phyloP scores from a whole-genome alignment of 1,284 basidiomycete genomes.

The Cryptococcus sp. region DNA sequence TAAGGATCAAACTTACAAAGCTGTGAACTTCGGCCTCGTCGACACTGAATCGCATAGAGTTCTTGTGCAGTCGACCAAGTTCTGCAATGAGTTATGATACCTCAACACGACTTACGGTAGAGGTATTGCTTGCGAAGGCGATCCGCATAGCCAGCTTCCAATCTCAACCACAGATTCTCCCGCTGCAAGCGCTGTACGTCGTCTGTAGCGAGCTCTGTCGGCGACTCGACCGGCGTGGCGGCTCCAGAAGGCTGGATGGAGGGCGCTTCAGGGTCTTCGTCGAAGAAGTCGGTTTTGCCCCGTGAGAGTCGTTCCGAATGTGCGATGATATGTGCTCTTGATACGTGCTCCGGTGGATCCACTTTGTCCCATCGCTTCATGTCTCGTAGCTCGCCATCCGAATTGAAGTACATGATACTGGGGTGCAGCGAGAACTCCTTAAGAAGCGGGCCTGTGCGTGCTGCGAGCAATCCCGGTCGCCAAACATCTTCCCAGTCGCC shows the following conservation, averaged over 20 bases:
- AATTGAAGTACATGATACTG: slow-evolving; percentile 37
- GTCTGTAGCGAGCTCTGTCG: neutral
- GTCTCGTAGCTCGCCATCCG: slow-evolving; percentile 36
- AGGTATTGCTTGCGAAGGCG: slow-evolving; percentile 36
- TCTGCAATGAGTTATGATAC: slow-evolving; percentile 14
- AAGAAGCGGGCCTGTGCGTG: slow-evolving; percentile 31
- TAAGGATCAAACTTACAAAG: slow-evolving; percentile 21
- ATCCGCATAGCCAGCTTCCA: slow-evolving; percentile 33
- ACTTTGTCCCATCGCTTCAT: slow-evolving; percentile 39
- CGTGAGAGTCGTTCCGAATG: slow-evolving; percentile 29
- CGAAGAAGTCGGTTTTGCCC: slow-evolving; percentile 3
- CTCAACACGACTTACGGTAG: slow-evolving; percentile 28
- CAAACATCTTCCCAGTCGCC: slow-evolving; percentile 39
- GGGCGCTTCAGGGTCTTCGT: slow-evolving; percentile 7
- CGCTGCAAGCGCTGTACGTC: slow-evolving; percentile 8
- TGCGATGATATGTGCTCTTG: slow-evolving; percentile 34
- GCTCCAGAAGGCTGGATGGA: slow-evolving; percentile 4
- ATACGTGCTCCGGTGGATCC: slow-evolving; percentile 38
- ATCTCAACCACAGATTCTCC: slow-evolving; percentile 35
- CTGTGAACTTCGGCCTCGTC: slow-evolving; percentile 45
- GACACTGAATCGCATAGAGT: slow-evolving; percentile 37
- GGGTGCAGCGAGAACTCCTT: slow-evolving; percentile 41
- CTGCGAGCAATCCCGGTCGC: slow-evolving; percentile 26
- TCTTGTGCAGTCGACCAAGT: slow-evolving; percentile 38
- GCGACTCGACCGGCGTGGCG: neutral